Evolutionary conservation across 192 early-diverging fungal genomes (phyloP), one percentile per base, ranked within the genome.

Genomic region (Allomyces macrogynus): DNA sequence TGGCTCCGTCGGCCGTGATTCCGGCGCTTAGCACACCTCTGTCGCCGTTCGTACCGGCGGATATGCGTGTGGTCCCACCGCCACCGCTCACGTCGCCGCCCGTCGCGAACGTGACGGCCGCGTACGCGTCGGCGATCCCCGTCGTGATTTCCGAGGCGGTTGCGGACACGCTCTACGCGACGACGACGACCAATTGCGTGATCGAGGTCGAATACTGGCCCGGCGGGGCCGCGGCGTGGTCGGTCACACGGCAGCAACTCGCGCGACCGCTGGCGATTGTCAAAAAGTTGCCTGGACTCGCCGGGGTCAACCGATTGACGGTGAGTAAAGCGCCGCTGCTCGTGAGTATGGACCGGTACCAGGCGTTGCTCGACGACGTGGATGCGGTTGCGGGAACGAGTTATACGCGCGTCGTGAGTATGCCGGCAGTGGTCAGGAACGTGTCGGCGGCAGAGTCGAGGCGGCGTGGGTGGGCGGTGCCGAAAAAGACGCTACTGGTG

Each of bases 11-110:
- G 40, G 40, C 24, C 43, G 63, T 61, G 5, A 11, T 24, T 16
- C 63, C 65, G 25, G 65, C 62, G 43, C 61, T 61, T 42, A 65
- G 9, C n/a, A 63, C 66, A 26, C 49, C 61, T 3, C 66, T 67
- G 32, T 40, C 7, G 32, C 32, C 32, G 3, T 40, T 40, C 32
- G 32, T 40, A 0, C 32, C 32, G 4, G 32, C 32, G 32, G 32
- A 40, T 8, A 40, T 40, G 32, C 32, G 32, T 7, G 7, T 40
- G 32, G 32, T 40, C 32, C 32, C 32, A 0, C 32, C 32, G 32
- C 32, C 32, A 8, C 26, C 67, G 20, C 49, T 67, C 24, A 61
- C 65, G 20, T 61, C 70, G n/a, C 23, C 49, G 23, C 24, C n/a
- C 43, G 24, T 71, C 24, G 60, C 22, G 43, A 43, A 57, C 49